These are phyloP conservation scores for Stygiomarasmius scandens DNA, from an alignment of 1,284 basidiomycete genomes.

Conservation along the genomic window DNA sequence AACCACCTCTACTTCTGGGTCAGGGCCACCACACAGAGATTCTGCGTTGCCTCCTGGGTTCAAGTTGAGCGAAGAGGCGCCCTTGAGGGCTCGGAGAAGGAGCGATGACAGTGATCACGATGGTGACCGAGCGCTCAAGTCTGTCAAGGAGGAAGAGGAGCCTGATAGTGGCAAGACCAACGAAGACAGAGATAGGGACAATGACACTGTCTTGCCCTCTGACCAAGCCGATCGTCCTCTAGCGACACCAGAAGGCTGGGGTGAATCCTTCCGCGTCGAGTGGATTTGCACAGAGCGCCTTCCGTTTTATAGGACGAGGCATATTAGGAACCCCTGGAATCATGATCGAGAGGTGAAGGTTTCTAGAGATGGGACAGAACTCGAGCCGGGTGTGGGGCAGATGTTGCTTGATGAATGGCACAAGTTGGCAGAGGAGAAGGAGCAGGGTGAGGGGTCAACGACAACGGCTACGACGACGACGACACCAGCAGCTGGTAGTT, in stretches of 20 bases:
- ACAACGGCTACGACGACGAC: neutral
- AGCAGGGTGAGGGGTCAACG: neutral
- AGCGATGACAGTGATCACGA: slow-evolving; percentile 10
- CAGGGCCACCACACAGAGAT: no score
- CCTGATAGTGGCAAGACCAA: slow-evolving; percentile 12
- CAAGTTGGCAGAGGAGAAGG: slow-evolving; percentile 31
- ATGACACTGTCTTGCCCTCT: no score
- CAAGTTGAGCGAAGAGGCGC: slow-evolving; percentile 46
- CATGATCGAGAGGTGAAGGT: slow-evolving; percentile 90
- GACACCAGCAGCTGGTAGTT: neutral
- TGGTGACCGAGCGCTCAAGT: slow-evolving; percentile 7
- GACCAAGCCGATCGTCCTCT: no score
- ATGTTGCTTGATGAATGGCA: slow-evolving; percentile 81
- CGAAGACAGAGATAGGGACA: no score
- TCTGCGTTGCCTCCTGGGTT: slow-evolving; percentile 28
- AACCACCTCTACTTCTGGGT: neutral
- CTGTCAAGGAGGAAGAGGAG: slow-evolving; percentile 15
- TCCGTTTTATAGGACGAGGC: slow-evolving; percentile 79
- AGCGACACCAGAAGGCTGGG: slow-evolving; percentile 48
- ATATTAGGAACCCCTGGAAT: slow-evolving; percentile 92
- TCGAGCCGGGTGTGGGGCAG: slow-evolving; percentile 82
- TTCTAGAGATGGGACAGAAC: slow-evolving; percentile 89
- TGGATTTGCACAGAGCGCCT: slow-evolving; percentile 81
- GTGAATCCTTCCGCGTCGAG: slow-evolving; percentile 79
- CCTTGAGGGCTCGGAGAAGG: slow-evolving; percentile 38